Percentiles rank a stretch among this genome's conserved stretches.
phyloP scores from a whole-genome alignment of 306 rosid genomes.

The Prosopis cineraria region DNA sequence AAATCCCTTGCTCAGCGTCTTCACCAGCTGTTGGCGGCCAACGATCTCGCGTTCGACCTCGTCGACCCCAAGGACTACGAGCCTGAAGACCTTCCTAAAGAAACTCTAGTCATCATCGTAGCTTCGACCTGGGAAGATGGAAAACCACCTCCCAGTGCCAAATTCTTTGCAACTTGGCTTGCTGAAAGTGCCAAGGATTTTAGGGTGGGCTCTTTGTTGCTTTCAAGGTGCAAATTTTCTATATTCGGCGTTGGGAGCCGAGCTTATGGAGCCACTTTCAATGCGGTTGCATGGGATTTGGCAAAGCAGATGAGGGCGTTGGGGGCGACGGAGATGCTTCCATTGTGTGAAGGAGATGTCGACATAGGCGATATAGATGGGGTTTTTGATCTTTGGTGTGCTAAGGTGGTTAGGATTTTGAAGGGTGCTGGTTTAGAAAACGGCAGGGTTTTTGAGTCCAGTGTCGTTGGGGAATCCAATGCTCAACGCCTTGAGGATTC shows the following conservation, averaged over 20 bases:
- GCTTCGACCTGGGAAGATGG: conserved; percentile 97
- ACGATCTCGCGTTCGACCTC: conserved; percentile 59
- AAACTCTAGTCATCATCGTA: conserved; percentile 57
- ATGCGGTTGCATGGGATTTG: conserved; percentile 67
- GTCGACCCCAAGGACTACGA: conserved; percentile 65
- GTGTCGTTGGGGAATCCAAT: conserved; percentile 42
- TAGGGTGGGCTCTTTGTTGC: conserved; percentile 78
- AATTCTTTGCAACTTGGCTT: conserved; percentile 83
- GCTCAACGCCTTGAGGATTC: conserved; percentile 50
- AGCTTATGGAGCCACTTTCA: conserved; percentile 66
- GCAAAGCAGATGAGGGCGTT: conserved; percentile 60
- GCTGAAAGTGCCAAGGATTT: conserved; percentile 82
- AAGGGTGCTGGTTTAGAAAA: conserved; percentile 52
- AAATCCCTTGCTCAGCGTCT: conserved; percentile 79
- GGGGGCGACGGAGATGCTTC: conserved; percentile 77
- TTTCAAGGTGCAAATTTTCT: conserved; percentile 58
- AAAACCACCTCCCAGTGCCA: conserved; percentile 54
- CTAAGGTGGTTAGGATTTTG: conserved; percentile 50
- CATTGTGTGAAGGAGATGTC: conserved; percentile 73
- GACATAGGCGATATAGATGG: conserved; percentile 67
- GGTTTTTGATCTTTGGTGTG: conserved; percentile 74
- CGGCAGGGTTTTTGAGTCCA: conserved; percentile 38
- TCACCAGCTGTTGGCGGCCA: conserved; percentile 51
- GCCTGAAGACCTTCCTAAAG: conserved; percentile 88
- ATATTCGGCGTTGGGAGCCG: conserved; percentile 91